Conservation (phyloP, 1,284 basidiomycete species). For the Heterobasidion irregulare region DNA sequence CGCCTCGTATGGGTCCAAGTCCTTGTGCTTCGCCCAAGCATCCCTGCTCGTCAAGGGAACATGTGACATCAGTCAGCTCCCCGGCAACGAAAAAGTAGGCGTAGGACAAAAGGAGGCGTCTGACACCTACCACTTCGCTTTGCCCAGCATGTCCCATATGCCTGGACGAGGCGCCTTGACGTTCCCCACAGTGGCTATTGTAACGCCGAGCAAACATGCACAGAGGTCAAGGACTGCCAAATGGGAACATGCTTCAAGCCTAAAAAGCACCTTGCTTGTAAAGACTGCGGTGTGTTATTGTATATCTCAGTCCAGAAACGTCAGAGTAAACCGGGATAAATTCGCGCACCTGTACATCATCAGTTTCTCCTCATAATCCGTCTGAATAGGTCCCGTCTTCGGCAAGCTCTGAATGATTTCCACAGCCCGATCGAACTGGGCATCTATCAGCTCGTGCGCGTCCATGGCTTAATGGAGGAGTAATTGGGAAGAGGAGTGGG, state of each 20-base stretch:
- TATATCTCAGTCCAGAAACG: neutral
- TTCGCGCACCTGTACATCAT: constrained; percentile 78
- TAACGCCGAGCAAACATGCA: constrained; percentile 3
- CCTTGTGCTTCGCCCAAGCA: constrained; percentile 89
- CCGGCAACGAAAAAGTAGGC: no score
- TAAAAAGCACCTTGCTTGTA: constrained; percentile 78
- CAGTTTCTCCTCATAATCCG: constrained; percentile 94
- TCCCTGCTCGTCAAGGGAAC: constrained; percentile 50
- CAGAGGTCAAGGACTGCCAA: neutral
- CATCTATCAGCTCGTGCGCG: constrained; percentile 56
- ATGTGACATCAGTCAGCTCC: constrained; percentile 15
- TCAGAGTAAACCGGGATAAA: neutral
- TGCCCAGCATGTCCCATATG: constrained; percentile 87
- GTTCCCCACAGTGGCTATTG: constrained; percentile 80
- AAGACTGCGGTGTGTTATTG: constrained; percentile 36
- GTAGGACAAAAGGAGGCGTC: neutral
- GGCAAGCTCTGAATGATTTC: constrained; percentile 90
- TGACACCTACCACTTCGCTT: constrained; percentile 80
- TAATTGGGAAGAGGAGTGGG: neutral
- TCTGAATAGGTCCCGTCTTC: constrained; percentile 93
- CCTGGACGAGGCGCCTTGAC: constrained; percentile 76
- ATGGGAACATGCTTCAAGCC: neutral
- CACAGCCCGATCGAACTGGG: constrained; percentile 89
- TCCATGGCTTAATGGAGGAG: constrained; percentile 31
- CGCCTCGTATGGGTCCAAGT: constrained; percentile 71